Evolutionary conservation across 371 early-diverging fungal genomes (phyloP), one percentile per base, ranked within the genome.

Genomic region (Mortierella sp.): DNA sequence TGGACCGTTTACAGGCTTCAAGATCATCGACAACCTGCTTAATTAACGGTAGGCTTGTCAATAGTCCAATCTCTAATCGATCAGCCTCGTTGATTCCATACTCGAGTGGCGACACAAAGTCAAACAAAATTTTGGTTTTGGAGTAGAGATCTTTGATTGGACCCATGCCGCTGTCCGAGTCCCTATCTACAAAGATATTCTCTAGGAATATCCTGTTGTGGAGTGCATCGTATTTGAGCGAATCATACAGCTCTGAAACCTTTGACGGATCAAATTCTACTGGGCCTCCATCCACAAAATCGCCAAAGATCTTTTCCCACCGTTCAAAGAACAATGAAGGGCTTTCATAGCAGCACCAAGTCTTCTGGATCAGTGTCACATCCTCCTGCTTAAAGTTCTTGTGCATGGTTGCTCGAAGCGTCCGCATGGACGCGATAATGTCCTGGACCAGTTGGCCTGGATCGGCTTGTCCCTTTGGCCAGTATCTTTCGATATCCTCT

Each of bases 211-310:
- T 85, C 28, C 96, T 89, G 76, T 97, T 97, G 75, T 98, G 99
- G 58, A 98, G 83, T 5, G 97, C 93, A 76, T 98, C 99, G 71
- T 96, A 97, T 72, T 98, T 98, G 26, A 98, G 85, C 51, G 96
- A 94, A 83, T 98, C 99, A 70, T 97, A 97, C 3, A 98, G 83
- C 68, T 96, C 97, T n/a, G 95, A 94, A 34, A 96, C 91, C 85
- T 96, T 96, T 57, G 95, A 92, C 1, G 97, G 96, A 73, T 96
- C 94, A 60, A 90, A 85, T 68, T 89, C 82, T 28, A 73, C 62
- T 43, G 71, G 83, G 29, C 87, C 88, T 0, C 89, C 89, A 68
- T 93, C 92, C 60, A 93, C 93, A 80, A 97, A 96, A 51, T 96
- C 96, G 32, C 86, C 83, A 75, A 98, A 95, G 59, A 97, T 89